These are phyloP conservation scores for Coniochaeta pulveracea DNA, from an alignment of 2,329 filamentous ascomycete species.

Conservation along the genomic window DNA sequence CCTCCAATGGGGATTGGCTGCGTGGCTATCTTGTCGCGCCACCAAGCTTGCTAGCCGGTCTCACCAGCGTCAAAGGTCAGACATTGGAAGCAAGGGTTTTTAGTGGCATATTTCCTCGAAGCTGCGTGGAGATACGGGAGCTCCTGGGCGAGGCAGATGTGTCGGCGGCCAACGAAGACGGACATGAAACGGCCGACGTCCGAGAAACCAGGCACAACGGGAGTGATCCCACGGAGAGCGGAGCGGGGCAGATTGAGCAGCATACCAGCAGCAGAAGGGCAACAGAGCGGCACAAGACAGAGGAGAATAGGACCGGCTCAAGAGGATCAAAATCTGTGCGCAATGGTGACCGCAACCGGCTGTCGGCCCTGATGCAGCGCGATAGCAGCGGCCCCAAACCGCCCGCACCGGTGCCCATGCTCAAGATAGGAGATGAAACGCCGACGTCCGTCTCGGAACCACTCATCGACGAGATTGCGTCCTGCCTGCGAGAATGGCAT, in stretches of 20 bases:
- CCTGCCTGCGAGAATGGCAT: slow-evolving; percentile 95
- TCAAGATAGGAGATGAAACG: slow-evolving; percentile 96
- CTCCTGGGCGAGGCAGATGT: slow-evolving; percentile 67
- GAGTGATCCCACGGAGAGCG: slow-evolving; percentile 44
- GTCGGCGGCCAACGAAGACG: slow-evolving; percentile 30
- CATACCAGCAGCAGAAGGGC: slow-evolving; percentile 7
- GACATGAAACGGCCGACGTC: slow-evolving; percentile 19
- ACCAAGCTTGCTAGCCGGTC: slow-evolving; percentile 79
- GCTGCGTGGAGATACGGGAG: slow-evolving; percentile 90
- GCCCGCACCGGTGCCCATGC: slow-evolving; percentile 86
- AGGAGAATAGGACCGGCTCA: no score
- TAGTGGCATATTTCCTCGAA: slow-evolving; percentile 93
- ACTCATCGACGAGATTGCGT: slow-evolving; percentile 93
- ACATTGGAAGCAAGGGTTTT: slow-evolving; percentile 93
- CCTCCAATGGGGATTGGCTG: slow-evolving; percentile 83
- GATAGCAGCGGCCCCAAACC: slow-evolving; percentile 65
- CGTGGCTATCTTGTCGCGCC: slow-evolving; percentile 92
- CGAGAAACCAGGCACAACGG: slow-evolving; percentile 19
- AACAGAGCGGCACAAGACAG: slow-evolving; percentile 9
- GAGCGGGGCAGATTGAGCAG: slow-evolving; percentile 15
- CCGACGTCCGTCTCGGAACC: slow-evolving; percentile 83
- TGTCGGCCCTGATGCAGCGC: slow-evolving; percentile 39
- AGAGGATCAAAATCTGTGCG: no score
- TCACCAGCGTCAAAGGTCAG: slow-evolving; percentile 85
- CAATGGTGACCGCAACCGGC: slow-evolving; percentile 16